Evolutionary conservation across 352 stramenopile species (phyloP), one percentile per base, ranked within the genome.

Genomic region (Peronospora destructor): DNA sequence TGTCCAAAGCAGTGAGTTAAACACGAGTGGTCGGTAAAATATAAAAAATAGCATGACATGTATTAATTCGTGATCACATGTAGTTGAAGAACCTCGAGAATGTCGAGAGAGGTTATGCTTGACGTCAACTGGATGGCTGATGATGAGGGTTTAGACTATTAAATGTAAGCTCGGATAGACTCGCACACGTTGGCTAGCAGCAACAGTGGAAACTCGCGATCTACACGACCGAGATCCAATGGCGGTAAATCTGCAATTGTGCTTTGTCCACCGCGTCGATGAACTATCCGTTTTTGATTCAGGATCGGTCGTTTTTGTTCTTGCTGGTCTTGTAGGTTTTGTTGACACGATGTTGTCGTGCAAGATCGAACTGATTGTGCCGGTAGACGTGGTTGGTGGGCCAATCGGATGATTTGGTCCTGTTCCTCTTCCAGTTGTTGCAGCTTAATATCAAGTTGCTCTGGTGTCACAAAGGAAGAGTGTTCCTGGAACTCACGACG

Each of bases 161-260:
- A 55, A 47, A 11, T 47, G 28, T 55, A 55, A 12, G 25, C 32
- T 46, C 54, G 49, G 36, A 68, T 32, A 6, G 55, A 64, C 53
- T 71, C 62, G 39, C 62, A 67, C 25, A 66, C 57, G 45, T 66
- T 67, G 10, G 62, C 62, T 21, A 71, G 25, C 17, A 71, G 56
- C 3, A 67, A 39, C 37, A 71, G 16, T 29, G 62, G 53, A 42
- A 63, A 70, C 9, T 70, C 56, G 3, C 33, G 36, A 28, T 66
- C 61, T 6, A 63, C 34, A 16, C 40, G 51, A 25, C 8, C 12
- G 13, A 61, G 16, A 3, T 63, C 51, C 39, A 61, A 32, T 6
- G 44, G 44, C 7, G 44, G 32, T 12, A 56, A 25, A 25, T 53
- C 19, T 5, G 30, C 49, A 7, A 33, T 26, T 5, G 6, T 49